phyloP scores from a whole-genome alignment of 176 grass and related monocot species.

The Bothriochloa decipiens region DNA sequence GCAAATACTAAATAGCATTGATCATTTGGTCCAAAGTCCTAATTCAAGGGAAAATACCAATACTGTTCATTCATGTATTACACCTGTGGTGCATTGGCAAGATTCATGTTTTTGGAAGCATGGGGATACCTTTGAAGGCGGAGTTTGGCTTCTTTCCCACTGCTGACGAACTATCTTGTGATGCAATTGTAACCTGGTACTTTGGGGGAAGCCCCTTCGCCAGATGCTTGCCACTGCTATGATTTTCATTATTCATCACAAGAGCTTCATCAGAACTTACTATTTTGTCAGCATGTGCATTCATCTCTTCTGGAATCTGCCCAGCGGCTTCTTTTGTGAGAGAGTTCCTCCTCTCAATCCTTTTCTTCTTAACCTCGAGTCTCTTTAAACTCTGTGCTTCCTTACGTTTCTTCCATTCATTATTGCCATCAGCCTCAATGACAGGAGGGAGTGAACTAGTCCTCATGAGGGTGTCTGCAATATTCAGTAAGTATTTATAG shows the following conservation, averaged over 20 bases:
- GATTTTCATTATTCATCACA: neutral
- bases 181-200: conserved; percentile 31
- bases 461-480: conserved; percentile 46
- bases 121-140: conserved; percentile 38
- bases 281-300: conserved; percentile 27
- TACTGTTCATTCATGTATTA: conserved; percentile 16
- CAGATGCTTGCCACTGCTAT: neutral
- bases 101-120: neutral
- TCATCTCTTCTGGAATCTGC: conserved; percentile 46
- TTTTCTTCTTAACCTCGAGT: conserved; percentile 72
- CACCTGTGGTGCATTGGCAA: neutral
- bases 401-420: conserved; percentile 62
- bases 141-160: conserved; percentile 28
- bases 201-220: conserved; percentile 35
- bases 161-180: conserved; percentile 27
- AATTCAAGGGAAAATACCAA: neutral
- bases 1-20: neutral
- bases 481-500: conserved; percentile 4
- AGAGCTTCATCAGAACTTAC: conserved; percentile 29
- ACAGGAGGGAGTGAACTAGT: conserved; percentile 65
- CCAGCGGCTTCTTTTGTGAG: conserved; percentile 35
- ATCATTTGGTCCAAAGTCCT: neutral
- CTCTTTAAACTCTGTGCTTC: conserved; percentile 61
- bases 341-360: conserved; percentile 64
- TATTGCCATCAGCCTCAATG: conserved; percentile 24